phyloP scores from a whole-genome alignment of 176 grass and related monocot genomes.

The Aechmea fasciata region DNA sequence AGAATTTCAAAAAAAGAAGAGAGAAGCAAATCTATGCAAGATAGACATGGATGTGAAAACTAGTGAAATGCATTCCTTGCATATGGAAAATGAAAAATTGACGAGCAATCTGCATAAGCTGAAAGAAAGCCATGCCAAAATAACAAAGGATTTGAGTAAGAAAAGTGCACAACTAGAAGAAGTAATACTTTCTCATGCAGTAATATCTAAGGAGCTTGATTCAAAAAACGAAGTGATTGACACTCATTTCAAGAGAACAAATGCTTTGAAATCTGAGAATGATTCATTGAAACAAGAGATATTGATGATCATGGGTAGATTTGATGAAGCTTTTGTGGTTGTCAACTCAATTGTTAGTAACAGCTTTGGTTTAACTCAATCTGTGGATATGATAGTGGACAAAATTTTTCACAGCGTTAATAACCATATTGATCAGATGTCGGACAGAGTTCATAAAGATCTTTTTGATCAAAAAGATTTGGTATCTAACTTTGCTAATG shows the following conservation, averaged over 20 bases:
- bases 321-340: constrained; percentile 21
- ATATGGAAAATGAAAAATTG: constrained; percentile 34
- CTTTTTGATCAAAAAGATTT: constrained; percentile 36
- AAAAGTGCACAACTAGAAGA: constrained; percentile 36
- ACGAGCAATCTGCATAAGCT: constrained; percentile 22
- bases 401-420: constrained; percentile 36
- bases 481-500: constrained; percentile 42
- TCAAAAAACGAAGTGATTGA: constrained; percentile 31
- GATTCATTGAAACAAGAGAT: constrained; percentile 44
- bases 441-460: constrained; percentile 35
- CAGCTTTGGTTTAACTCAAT: constrained; percentile 9
- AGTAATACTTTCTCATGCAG: constrained; percentile 29
- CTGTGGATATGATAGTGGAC: constrained; percentile 20
- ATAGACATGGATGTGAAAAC: constrained; percentile 40
- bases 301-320: constrained; percentile 29
- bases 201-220: constrained; percentile 33
- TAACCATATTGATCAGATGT: constrained; percentile 36
- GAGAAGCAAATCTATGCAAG: constrained; percentile 47
- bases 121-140: constrained; percentile 22
- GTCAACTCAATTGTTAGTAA: neutral
- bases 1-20: constrained; percentile 41
- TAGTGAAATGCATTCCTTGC: constrained; percentile 29
- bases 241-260: constrained; percentile 27
- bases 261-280: constrained; percentile 38
- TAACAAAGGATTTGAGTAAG: constrained; percentile 25